phyloP scores from a whole-genome alignment of 164 flowering plant genomes.

The Buxus sempervirens region DNA sequence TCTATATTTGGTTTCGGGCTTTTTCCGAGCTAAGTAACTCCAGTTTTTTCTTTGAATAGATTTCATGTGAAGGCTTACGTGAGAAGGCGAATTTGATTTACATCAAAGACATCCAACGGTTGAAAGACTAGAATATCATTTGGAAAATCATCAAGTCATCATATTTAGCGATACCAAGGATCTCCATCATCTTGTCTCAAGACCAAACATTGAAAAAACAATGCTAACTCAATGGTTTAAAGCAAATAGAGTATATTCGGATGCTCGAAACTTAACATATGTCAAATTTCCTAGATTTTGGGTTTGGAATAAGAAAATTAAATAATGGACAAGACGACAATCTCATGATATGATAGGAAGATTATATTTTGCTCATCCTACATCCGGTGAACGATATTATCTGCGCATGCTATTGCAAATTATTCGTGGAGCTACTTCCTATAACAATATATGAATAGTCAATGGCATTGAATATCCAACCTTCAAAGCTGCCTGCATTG shows the following conservation, averaged over 20 bases:
- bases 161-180: neutral
- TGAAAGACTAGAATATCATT: neutral
- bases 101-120: neutral
- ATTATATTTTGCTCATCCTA: constrained; percentile 1
- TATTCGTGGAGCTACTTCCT: neutral
- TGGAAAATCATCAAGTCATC: neutral
- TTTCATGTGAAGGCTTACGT: no score
- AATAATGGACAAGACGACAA: constrained; percentile 3
- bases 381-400: constrained; percentile 6
- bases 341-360: neutral
- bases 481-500: constrained; percentile 5
- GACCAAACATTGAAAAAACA: neutral
- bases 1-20: no score
- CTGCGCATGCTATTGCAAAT: constrained; percentile 2
- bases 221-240: neutral
- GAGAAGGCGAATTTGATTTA: neutral
- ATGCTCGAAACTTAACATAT: neutral
- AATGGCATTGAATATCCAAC: constrained; percentile 4
- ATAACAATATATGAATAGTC: neutral
- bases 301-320: constrained; percentile 5
- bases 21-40: no score
- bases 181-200: neutral
- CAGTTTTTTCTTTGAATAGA: no score
- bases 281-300: neutral
- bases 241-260: neutral